Conservation (phyloP, 768 basidiomycete genomes). For the Obba rivulosa region DNA sequence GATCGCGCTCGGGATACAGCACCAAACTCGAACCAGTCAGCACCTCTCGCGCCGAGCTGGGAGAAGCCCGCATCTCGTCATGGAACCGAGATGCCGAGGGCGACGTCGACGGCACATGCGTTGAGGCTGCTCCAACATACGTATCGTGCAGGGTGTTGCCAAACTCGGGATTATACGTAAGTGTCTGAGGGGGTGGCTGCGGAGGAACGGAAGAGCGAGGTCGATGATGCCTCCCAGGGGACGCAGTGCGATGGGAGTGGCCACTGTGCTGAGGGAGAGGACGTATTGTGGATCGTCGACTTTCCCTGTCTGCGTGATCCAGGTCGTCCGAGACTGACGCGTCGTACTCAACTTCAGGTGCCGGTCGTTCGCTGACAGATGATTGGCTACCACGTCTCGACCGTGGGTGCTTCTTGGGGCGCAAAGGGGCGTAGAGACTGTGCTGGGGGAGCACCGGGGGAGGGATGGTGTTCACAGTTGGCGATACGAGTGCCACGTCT, state of each 20-base stretch:
- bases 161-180: too few species aligned
- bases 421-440: conserved; percentile 38
- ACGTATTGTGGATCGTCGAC: conserved; percentile 36
- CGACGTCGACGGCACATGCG: conserved; percentile 2
- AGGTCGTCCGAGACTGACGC: conserved; percentile 54
- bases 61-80: neutral
- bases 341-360: conserved; percentile 54
- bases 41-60: too few species aligned
- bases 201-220: conserved; percentile 11
- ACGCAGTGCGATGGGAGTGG: conserved; percentile 27
- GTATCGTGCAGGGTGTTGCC: too few species aligned
- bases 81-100: conserved; percentile 10
- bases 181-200: neutral
- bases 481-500: conserved; percentile 27
- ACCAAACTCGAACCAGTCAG: too few species aligned
- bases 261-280: conserved; percentile 30
- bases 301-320: conserved; percentile 52
- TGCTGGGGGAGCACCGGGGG: conserved; percentile 48
- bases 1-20: too few species aligned
- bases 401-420: conserved; percentile 46
- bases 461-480: conserved; percentile 42
- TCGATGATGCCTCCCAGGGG: conserved; percentile 28
- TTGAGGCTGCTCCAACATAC: too few species aligned
- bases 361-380: conserved; percentile 57
- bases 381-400: conserved; percentile 70